Evolutionary conservation across 306 rosid genomes (phyloP).

Genomic region (Cucumis cinereus): DNA sequence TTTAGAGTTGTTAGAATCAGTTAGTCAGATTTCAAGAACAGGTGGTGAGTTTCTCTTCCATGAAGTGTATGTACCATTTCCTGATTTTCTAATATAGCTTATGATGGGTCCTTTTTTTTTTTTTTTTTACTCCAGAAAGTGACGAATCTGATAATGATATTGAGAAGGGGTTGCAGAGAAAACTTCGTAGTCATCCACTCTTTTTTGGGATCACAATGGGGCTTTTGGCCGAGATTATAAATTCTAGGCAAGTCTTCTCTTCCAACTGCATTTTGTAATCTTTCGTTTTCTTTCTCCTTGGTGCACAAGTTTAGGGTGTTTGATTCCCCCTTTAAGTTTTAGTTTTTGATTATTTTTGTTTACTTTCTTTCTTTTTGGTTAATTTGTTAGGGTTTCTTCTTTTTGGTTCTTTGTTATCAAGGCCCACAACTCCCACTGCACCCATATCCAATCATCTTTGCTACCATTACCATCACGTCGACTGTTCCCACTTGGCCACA

Average conservation of each 20-base stretch:
- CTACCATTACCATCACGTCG: background rate
- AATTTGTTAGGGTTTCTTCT: background rate
- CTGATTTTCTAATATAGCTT: conserved; percentile 1
- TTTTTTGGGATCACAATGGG: conserved; percentile 98
- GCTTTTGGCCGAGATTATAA: conserved; percentile 83
- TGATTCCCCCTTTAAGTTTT: background rate
- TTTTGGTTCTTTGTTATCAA: conserved; percentile 1
- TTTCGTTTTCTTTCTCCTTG: background rate
- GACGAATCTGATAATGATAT: conserved; percentile 20
- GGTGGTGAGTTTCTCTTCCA: conserved; percentile 36
- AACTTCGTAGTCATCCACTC: conserved; percentile 66
- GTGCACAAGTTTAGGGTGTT: background rate
- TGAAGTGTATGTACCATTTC: conserved; percentile 2
- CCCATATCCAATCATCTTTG: background rate
- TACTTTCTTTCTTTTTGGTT: background rate
- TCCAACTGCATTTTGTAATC: conserved; percentile 3
- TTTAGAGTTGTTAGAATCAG: conserved; percentile 45
- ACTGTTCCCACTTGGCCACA: background rate
- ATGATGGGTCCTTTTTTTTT: background rate
- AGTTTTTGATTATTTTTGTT: background rate
- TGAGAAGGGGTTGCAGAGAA: conserved; percentile 31
- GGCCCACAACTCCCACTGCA: background rate
- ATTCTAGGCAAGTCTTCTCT: conserved; percentile 65
- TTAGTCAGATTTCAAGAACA: conserved; percentile 23
- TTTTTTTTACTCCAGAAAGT: conserved; percentile 10